A percentile compares a stretch with the other conserved stretches of the same genome.
phyloP scores from a whole-genome alignment of 306 rosid species.

The Trichosanthes cucumerina region DNA sequence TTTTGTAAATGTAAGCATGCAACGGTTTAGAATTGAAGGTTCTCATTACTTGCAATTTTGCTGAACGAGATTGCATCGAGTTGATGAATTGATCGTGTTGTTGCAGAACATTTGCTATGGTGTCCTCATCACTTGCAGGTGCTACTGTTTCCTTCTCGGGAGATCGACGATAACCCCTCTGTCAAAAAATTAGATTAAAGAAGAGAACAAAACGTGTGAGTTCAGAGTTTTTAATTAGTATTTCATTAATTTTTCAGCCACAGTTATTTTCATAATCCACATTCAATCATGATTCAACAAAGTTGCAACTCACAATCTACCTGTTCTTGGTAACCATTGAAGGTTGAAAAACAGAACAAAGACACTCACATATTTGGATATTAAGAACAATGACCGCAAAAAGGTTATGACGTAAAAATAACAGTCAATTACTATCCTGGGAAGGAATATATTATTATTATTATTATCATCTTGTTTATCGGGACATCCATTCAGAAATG shows the following conservation, averaged over 20 bases:
- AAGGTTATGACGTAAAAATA: not conserved
- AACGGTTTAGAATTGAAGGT: not conserved
- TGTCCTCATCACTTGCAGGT: constrained; percentile 80
- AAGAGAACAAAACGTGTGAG: not conserved
- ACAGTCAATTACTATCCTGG: not conserved
- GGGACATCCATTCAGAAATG: no score
- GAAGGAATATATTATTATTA: constrained; percentile 12
- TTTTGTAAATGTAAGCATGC: not conserved
- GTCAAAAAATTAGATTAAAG: constrained; percentile 29
- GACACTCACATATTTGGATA: no score
- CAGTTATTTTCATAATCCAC: not conserved
- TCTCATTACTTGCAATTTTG: constrained; percentile 73
- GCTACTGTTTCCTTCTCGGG: constrained; percentile 63
- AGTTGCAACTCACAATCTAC: not conserved
- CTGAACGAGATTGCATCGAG: constrained; percentile 82
- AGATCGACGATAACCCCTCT: constrained; percentile 60
- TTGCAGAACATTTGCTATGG: constrained; percentile 66
- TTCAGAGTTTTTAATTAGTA: not conserved
- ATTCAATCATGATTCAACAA: not conserved
- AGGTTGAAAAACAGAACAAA: not conserved
- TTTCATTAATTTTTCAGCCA: not conserved
- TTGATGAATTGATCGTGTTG: constrained; percentile 72
- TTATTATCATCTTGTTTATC: no score
- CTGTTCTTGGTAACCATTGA: not conserved
- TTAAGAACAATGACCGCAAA: no score